A percentile compares a stretch with the other conserved stretches of the same genome.
Evolutionary conservation across 2,329 filamentous ascomycete species (phyloP).

Genomic region (Hirsutella minnesotensis): DNA sequence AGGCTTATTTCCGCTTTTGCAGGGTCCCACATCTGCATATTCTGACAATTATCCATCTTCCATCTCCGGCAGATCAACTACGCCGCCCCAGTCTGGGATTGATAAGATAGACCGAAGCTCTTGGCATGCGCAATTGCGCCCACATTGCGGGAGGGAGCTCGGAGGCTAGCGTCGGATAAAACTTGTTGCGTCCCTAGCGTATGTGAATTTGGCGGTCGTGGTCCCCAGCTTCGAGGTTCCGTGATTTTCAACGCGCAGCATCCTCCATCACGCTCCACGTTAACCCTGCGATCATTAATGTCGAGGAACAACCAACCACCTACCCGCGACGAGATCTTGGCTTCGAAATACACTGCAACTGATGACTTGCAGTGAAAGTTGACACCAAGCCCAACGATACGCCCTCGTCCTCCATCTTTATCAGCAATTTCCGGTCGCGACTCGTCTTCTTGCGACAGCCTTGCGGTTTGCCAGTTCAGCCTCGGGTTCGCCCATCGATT

Average conservation of each 20-base stretch:
- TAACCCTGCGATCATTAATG: conserved; percentile 3
- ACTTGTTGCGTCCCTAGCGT: conserved; percentile 26
- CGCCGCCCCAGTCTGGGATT: too few species aligned
- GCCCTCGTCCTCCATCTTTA: background rate
- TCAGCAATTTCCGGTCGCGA: background rate
- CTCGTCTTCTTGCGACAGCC: conserved; percentile 7
- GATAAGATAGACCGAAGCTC: conserved; percentile 9
- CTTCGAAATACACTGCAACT: background rate
- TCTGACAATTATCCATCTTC: too few species aligned
- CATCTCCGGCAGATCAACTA: too few species aligned
- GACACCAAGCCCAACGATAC: background rate
- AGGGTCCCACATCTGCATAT: too few species aligned
- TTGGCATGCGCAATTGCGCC: conserved; percentile 4
- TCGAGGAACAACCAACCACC: conserved; percentile 3
- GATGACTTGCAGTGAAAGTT: background rate
- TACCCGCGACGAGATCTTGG: background rate
- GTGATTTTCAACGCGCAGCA: conserved; percentile 27
- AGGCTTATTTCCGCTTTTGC: too few species aligned
- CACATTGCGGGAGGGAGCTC: background rate
- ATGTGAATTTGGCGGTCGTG: conserved; percentile 26
- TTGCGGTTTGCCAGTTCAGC: conserved; percentile 9
- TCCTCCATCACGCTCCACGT: background rate
- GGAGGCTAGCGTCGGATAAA: conserved; percentile 18
- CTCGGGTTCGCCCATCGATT: conserved; percentile 5
- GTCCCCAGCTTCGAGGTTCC: conserved; percentile 24